Evolutionary conservation across 371 early-diverging fungal species (phyloP).

Genomic region (Rhizomucor pusillus): DNA sequence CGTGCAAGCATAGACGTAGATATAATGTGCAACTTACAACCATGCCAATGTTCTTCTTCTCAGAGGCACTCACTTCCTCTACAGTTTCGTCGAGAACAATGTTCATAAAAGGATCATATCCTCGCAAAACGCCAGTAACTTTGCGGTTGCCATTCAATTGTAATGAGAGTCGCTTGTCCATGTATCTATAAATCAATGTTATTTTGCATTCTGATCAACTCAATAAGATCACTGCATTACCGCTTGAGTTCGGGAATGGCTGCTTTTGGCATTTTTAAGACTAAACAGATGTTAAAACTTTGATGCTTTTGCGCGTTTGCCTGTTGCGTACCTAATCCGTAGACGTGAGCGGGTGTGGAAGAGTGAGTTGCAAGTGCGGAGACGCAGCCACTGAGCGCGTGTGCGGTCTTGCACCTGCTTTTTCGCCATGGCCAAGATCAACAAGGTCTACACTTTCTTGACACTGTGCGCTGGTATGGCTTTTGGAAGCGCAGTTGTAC

Average conservation of each 20-base stretch:
- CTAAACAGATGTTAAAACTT: conserved; percentile 1
- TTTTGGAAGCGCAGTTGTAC: conserved; percentile 41
- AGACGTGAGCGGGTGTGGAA: not conserved
- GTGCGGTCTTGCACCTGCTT: too few relatives aligned
- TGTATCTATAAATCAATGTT: conserved; percentile 62
- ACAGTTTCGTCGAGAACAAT: conserved; percentile 94
- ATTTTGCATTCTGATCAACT: not conserved
- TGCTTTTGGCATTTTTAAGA: conserved; percentile 61
- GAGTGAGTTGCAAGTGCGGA: not conserved
- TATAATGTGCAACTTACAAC: conserved; percentile 60
- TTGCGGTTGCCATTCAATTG: conserved; percentile 91
- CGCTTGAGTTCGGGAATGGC: conserved; percentile 81
- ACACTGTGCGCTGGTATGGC: conserved; percentile 46
- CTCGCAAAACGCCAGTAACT: conserved; percentile 93
- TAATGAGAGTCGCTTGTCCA: conserved; percentile 93
- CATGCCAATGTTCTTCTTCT: conserved; percentile 79
- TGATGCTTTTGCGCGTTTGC: conserved; percentile 1
- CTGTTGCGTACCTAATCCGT: not conserved
- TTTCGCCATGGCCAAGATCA: conserved; percentile 33
- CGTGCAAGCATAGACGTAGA: too few relatives aligned
- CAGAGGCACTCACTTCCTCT: conserved; percentile 74
- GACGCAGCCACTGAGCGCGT: too few relatives aligned
- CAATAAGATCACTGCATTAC: conserved; percentile 33
- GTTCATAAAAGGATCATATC: conserved; percentile 99
- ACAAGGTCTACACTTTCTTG: conserved; percentile 40